Conservation (phyloP, 2,329 filamentous ascomycete species). For the Chaetomiaceae sp. region DNA sequence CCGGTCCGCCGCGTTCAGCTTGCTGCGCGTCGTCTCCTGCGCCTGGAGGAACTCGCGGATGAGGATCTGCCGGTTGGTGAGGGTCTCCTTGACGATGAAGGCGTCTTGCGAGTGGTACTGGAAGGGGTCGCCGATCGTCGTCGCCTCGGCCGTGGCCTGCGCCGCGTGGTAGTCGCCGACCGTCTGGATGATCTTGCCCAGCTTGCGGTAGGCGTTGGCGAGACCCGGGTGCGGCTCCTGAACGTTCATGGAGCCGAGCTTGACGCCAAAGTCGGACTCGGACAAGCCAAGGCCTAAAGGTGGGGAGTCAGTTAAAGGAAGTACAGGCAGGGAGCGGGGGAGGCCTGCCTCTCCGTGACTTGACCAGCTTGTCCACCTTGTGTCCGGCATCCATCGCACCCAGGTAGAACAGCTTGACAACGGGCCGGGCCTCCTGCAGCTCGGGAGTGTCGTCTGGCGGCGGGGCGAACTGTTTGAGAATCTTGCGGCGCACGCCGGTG, state of each 20-base stretch:
- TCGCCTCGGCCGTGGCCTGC: constrained; percentile 93
- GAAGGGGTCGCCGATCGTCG: constrained; percentile 86
- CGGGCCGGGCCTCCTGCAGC: constrained; percentile 78
- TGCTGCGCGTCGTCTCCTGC: constrained; percentile 76
- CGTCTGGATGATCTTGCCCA: constrained; percentile 88
- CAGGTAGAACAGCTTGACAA: constrained; percentile 93
- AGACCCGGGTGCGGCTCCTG: constrained; percentile 89
- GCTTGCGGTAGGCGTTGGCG: constrained; percentile 84
- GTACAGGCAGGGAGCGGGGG: constrained; percentile 26
- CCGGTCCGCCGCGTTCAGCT: constrained; percentile 78
- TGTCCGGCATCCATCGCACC: constrained; percentile 95
- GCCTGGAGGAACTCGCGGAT: constrained; percentile 89
- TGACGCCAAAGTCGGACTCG: constrained; percentile 89
- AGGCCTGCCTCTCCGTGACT: constrained; percentile 72
- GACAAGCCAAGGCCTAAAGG: constrained; percentile 73
- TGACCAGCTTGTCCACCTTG: constrained; percentile 92
- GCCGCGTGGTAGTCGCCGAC: constrained; percentile 94
- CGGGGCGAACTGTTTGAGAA: constrained; percentile 96
- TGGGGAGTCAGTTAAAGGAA: background rate
- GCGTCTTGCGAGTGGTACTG: constrained; percentile 93
- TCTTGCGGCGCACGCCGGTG: constrained; percentile 88
- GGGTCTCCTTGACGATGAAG: constrained; percentile 95
- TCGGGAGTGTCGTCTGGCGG: constrained; percentile 96
- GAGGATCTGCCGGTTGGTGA: constrained; percentile 95
- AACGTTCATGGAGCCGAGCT: constrained; percentile 76